These are phyloP conservation scores for Penicillium sp. DNA, from an alignment of 2,329 filamentous ascomycete genomes.

Conservation along the genomic window DNA sequence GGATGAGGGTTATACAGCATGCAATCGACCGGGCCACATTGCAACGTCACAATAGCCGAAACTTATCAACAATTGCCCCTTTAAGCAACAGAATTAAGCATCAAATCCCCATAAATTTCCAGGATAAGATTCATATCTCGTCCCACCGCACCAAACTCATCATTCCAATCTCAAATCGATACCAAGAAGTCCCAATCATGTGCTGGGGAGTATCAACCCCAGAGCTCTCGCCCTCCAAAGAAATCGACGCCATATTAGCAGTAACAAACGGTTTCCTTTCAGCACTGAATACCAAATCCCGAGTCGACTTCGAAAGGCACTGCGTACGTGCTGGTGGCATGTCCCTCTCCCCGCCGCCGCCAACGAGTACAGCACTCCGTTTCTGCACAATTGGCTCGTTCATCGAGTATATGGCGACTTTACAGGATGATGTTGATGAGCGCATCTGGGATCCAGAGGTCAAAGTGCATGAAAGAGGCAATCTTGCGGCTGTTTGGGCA, in stretches of 20 bases:
- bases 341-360: slow-evolving; percentile 33
- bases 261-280: slow-evolving; percentile 31
- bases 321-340: slow-evolving; percentile 37
- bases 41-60: slow-evolving; percentile 2
- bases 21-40: background rate
- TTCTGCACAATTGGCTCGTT: slow-evolving; percentile 39
- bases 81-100: background rate
- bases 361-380: slow-evolving; percentile 27
- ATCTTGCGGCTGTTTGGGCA: slow-evolving; percentile 36
- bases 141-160: background rate
- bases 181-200: slow-evolving; percentile 6
- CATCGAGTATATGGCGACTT: slow-evolving; percentile 31
- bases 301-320: slow-evolving; percentile 34
- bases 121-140: background rate
- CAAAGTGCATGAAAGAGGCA: slow-evolving; percentile 29
- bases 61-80: background rate
- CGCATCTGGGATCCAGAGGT: slow-evolving; percentile 37
- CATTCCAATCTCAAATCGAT: background rate
- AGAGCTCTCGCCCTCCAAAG: slow-evolving; percentile 4
- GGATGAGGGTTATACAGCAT: slow-evolving; percentile 7
- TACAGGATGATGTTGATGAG: slow-evolving; percentile 35
- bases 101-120: background rate
- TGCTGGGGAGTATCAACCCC: slow-evolving; percentile 13
- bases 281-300: slow-evolving; percentile 31
- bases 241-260: slow-evolving; percentile 27